phyloP scores from a whole-genome alignment of 2,329 filamentous ascomycete genomes.

The Colletotrichum musicola region DNA sequence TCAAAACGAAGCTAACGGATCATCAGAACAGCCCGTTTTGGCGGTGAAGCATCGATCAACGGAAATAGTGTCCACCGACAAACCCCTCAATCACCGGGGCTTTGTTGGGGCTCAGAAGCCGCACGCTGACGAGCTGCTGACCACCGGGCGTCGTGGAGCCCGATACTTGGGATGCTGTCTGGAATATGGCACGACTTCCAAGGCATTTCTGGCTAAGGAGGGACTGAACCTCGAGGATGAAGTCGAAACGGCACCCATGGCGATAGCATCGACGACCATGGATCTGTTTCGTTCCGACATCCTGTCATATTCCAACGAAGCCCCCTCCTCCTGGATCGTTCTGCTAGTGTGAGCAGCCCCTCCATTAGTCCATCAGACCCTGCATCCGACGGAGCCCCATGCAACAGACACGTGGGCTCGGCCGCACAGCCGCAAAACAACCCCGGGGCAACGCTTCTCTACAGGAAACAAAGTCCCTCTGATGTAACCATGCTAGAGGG shows the following conservation, averaged over 20 bases:
- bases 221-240: background rate
- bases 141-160: background rate
- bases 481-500: background rate
- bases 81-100: background rate
- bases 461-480: background rate
- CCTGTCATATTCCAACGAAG: slow-evolving; percentile 7
- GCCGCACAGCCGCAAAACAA: slow-evolving; percentile 1
- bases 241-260: slow-evolving; percentile 18
- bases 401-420: slow-evolving; percentile 9
- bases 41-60: background rate
- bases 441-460: slow-evolving; percentile 3
- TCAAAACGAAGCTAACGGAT: background rate
- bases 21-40: background rate
- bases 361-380: background rate
- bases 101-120: background rate
- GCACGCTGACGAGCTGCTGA: background rate
- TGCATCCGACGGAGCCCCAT: slow-evolving; percentile 10
- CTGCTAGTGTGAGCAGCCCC: background rate
- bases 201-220: background rate
- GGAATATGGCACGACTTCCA: background rate
- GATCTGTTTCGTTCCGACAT: background rate
- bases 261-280: slow-evolving; percentile 5
- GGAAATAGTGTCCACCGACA: background rate
- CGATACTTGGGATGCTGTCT: background rate
- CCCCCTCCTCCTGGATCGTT: background rate